Evolutionary conservation across 192 early-diverging fungal genomes (phyloP).

Genomic region (Podochytrium sp.): DNA sequence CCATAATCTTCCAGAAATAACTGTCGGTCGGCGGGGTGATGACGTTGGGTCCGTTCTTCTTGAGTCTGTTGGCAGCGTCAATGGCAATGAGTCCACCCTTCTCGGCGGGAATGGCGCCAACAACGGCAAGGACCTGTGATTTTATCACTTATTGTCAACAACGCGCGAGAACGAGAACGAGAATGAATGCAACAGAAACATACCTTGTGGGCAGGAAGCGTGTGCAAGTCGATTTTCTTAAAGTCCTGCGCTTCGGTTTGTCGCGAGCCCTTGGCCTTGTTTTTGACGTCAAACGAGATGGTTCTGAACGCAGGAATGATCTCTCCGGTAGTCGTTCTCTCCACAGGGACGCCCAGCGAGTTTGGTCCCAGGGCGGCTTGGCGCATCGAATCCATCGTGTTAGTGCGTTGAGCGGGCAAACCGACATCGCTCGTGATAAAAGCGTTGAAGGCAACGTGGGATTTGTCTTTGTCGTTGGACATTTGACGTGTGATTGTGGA

Average conservation of each 20-base stretch:
- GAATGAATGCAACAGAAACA: background rate
- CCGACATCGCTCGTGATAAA: too few relatives aligned
- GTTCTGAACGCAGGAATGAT: slow-evolving; percentile 29
- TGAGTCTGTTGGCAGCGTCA: slow-evolving; percentile 11
- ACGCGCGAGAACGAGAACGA: background rate
- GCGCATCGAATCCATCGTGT: background rate
- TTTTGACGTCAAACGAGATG: slow-evolving; percentile 7
- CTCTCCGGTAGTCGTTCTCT: slow-evolving; percentile 1
- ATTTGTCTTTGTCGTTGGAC: too few relatives aligned
- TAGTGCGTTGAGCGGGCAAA: background rate
- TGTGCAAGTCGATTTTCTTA: slow-evolving; percentile 12
- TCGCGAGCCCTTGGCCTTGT: background rate
- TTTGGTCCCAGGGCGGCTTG: background rate
- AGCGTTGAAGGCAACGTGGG: too few relatives aligned
- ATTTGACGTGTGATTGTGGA: too few relatives aligned
- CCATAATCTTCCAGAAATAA: slow-evolving; percentile 30
- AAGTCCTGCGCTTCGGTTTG: slow-evolving; percentile 8
- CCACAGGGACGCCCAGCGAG: background rate
- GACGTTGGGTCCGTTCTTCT: slow-evolving; percentile 35
- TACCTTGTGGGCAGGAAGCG: background rate
- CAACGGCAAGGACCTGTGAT: background rate
- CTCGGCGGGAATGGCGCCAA: background rate
- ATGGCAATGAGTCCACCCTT: slow-evolving; percentile 10
- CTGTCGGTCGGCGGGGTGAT: slow-evolving; percentile 16
- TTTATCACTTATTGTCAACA: background rate